Conservation (phyloP, 1,139 yeast species). For the Taphrina wiesneri region DNA sequence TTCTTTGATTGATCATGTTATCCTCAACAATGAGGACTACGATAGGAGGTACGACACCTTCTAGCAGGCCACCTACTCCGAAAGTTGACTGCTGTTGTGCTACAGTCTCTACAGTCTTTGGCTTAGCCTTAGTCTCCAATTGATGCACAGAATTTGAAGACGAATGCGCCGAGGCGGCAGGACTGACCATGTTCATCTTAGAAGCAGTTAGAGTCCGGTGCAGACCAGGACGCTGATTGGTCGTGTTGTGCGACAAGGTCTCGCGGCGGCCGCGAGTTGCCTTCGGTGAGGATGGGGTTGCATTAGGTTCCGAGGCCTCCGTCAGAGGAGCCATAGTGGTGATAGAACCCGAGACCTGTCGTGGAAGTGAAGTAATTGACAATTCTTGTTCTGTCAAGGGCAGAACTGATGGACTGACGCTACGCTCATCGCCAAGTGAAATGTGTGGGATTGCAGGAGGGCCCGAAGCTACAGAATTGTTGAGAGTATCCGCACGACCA, state of each 20-base stretch:
- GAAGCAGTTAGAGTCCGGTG: slow-evolving; percentile 17
- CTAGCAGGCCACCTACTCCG: slow-evolving; percentile 39
- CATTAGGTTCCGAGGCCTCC: not conserved
- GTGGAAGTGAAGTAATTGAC: slow-evolving; percentile 2
- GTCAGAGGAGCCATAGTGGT: not conserved
- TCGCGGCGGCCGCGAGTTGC: slow-evolving; percentile 2
- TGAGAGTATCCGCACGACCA: not conserved
- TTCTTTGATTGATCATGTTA: slow-evolving; percentile 89
- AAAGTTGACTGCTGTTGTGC: slow-evolving; percentile 9
- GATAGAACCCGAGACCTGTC: not conserved
- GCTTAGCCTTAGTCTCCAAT: not conserved
- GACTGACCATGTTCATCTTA: slow-evolving; percentile 24
- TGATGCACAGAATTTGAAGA: slow-evolving; percentile 4
- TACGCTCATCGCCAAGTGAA: slow-evolving; percentile 13
- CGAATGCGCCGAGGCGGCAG: slow-evolving; percentile 16
- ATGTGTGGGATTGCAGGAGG: not conserved
- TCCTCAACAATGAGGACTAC: slow-evolving; percentile 94
- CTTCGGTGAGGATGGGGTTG: not conserved
- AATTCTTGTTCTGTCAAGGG: slow-evolving; percentile 21
- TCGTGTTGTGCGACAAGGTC: not conserved
- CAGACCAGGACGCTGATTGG: not conserved
- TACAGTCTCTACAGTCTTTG: not conserved
- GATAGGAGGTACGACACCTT: slow-evolving; percentile 63
- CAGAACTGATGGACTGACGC: slow-evolving; percentile 14
- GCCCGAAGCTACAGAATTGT: not conserved